A percentile compares a stretch with the other conserved stretches of the same genome.
These are phyloP conservation scores for Talaromyces sp. DNA, from an alignment of 2,329 filamentous ascomycete genomes.

Conservation along the genomic window DNA sequence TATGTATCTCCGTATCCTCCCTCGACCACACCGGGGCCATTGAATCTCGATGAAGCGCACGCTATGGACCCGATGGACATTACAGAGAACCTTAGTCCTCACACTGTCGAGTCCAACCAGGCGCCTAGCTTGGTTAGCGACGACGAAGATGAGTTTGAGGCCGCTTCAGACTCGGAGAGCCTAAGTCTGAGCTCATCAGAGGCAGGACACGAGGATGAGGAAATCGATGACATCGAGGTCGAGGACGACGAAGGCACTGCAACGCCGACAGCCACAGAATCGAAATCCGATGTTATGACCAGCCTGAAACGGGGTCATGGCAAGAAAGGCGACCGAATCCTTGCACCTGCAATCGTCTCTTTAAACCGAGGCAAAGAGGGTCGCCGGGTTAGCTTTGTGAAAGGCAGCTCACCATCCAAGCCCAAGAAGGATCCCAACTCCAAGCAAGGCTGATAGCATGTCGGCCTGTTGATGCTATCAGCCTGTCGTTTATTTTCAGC, in stretches of 20 bases:
- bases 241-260: constrained; percentile 40
- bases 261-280: constrained; percentile 28
- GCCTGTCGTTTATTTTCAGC: neutral
- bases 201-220: constrained; percentile 50
- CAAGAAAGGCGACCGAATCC: constrained; percentile 25
- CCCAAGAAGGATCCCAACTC: constrained; percentile 22
- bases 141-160: constrained; percentile 63
- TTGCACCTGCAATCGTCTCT: constrained; percentile 21
- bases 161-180: constrained; percentile 59
- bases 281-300: constrained; percentile 28
- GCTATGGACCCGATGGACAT: constrained; percentile 46
- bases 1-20: constrained; percentile 27
- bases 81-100: constrained; percentile 59
- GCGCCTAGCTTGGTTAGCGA: constrained; percentile 76
- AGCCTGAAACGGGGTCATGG: constrained; percentile 25
- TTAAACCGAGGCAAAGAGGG: constrained; percentile 26
- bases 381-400: constrained; percentile 31
- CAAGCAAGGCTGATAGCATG: constrained; percentile 18
- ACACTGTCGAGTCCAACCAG: constrained; percentile 66
- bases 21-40: constrained; percentile 34
- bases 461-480: neutral
- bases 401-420: constrained; percentile 27
- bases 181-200: constrained; percentile 45
- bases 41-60: constrained; percentile 15
- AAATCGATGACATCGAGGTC: constrained; percentile 41